Evolutionary conservation across 805 yeast genomes (phyloP), one percentile per base, ranked within the genome.

Genomic region (Ogataea glucozyma): DNA sequence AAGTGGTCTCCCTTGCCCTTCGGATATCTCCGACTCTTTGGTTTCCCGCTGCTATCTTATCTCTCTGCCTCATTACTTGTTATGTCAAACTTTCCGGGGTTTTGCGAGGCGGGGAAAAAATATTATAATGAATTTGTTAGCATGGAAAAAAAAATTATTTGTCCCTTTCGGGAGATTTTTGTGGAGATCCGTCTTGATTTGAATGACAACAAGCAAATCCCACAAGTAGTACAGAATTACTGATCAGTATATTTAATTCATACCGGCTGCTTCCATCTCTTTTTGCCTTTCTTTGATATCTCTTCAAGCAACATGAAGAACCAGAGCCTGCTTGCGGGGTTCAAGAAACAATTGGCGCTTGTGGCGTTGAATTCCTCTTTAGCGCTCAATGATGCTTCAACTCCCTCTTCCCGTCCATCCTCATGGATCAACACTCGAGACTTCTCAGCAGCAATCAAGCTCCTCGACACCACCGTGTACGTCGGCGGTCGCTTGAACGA

Each of bases 401-500:
- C 38, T 13, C n/a, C 13, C 11, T 17, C 38, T 6, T 18, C 30
- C 7, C 4, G 26, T 20, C 26, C 29, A 11, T 14, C 27, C 8
- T 22, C 26, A 13, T 34, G 38, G 38, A 34, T 36, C 21, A 36
- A 26, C 17, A 36, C 31, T 10, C 17, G 31, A 17, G 31, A 26
- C 31, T 36, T 36, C 26, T 14, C 32, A 5, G 39, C 39, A 3
- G 23, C 23, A 6, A 26, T 36, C 8, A 36, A 26, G n/a, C 23
- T 36, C 12, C 39, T 36, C 12, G 39, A 36, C 26, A 18, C 31
- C n/a, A 26, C 31, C 17, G 31, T 26, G 17, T 36, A 26, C 18
- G 26, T 36, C 4, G 39, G 39, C 10, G 20, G 29, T 13, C 31
- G 24, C n/a, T 24, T 13, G 4, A 26, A 10, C n/a, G 39, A 36